Evolutionary conservation across 768 basidiomycete species (phyloP).

Genomic region (Suillus paluster): DNA sequence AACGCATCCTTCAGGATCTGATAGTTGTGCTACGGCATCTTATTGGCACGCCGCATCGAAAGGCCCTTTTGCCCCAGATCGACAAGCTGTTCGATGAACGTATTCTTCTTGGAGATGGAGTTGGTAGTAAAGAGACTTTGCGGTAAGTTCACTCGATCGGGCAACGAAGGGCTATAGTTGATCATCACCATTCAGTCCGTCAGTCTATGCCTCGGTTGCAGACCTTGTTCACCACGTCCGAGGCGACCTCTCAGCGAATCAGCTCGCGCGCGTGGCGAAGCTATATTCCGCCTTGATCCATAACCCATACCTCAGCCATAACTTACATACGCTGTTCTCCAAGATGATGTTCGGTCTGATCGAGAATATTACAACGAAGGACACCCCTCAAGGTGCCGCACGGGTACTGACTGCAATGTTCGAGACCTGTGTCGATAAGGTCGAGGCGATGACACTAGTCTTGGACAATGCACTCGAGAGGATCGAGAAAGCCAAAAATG

Average conservation of each 20-base stretch:
- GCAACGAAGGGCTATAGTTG: not conserved
- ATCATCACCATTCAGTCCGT: slow-evolving; percentile 52
- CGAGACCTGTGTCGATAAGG: slow-evolving; percentile 81
- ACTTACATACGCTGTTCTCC: slow-evolving; percentile 86
- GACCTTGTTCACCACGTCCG: slow-evolving; percentile 94
- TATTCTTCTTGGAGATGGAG: slow-evolving; percentile 83
- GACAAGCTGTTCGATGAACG: slow-evolving; percentile 91
- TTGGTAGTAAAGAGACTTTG: slow-evolving; percentile 85
- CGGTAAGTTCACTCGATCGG: slow-evolving; percentile 48
- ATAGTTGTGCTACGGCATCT: slow-evolving; percentile 93
- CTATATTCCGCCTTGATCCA: slow-evolving; percentile 90
- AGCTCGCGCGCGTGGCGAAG: slow-evolving; percentile 78
- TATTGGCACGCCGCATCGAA: slow-evolving; percentile 75
- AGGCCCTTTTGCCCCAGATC: slow-evolving; percentile 78
- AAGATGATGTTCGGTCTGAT: slow-evolving; percentile 92
- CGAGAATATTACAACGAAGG: slow-evolving; percentile 81
- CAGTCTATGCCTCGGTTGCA: slow-evolving; percentile 86
- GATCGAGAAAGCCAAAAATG: slow-evolving; percentile 48
- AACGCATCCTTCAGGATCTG: slow-evolving; percentile 63
- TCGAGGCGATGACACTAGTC: slow-evolving; percentile 77
- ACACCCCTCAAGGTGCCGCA: slow-evolving; percentile 67
- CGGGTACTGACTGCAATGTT: slow-evolving; percentile 76
- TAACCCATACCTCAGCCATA: slow-evolving; percentile 79
- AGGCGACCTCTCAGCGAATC: slow-evolving; percentile 74
- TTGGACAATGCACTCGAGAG: slow-evolving; percentile 52